phyloP scores from a whole-genome alignment of 1,284 basidiomycete genomes.

The Apiotrichum gracile region DNA sequence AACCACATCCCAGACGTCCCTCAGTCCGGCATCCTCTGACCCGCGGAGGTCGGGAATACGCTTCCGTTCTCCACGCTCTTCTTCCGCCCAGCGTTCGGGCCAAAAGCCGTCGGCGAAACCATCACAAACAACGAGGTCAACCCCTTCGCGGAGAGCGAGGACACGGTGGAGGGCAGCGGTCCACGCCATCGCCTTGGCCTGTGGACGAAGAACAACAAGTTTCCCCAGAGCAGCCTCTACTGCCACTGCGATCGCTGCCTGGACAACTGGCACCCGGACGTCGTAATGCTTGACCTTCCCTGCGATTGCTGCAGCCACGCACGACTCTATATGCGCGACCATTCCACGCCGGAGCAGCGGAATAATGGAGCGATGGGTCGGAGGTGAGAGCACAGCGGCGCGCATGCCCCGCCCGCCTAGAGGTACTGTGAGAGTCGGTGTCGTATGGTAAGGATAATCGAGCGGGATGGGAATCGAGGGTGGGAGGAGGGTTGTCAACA shows the following conservation, averaged over 20 bases:
- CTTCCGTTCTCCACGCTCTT: slow-evolving; percentile 12
- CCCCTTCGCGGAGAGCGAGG: not conserved
- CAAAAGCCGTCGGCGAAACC: slow-evolving; percentile 42
- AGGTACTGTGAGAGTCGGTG: slow-evolving; percentile 9
- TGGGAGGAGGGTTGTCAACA: slow-evolving; percentile 35
- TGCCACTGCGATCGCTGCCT: slow-evolving; percentile 12
- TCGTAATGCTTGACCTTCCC: not conserved
- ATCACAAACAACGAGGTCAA: slow-evolving; percentile 34
- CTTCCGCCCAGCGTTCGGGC: slow-evolving; percentile 35
- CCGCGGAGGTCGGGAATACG: not conserved
- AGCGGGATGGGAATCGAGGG: not conserved
- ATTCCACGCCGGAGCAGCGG: slow-evolving; percentile 19
- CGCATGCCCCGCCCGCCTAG: slow-evolving; percentile 30
- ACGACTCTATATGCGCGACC: slow-evolving; percentile 23
- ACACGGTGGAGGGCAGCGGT: slow-evolving; percentile 21
- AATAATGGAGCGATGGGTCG: slow-evolving; percentile 21
- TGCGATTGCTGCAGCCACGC: not conserved
- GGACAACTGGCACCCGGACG: not conserved
- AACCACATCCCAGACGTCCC: slow-evolving; percentile 34
- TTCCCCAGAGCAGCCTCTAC: slow-evolving; percentile 4
- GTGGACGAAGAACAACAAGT: not conserved
- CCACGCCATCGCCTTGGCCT: slow-evolving; percentile 10
- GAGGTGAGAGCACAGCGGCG: slow-evolving; percentile 28
- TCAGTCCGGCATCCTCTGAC: slow-evolving; percentile 29
- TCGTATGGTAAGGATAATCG: slow-evolving; percentile 1